These are phyloP conservation scores for Arabidopsis lyrata DNA, from an alignment of 441 rosid species.

Conservation along the genomic window DNA sequence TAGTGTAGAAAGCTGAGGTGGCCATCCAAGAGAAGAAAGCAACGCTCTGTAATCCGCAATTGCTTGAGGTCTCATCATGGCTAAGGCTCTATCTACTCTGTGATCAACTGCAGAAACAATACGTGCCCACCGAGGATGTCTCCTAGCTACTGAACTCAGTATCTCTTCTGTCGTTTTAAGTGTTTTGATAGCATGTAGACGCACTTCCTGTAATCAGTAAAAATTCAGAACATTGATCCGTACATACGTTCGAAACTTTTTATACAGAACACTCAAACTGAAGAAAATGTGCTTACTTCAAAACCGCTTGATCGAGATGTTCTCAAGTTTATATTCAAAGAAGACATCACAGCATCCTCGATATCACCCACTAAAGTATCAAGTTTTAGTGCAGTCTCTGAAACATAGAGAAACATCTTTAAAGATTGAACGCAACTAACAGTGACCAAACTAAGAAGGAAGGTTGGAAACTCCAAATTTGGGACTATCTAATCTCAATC, in stretches of 20 bases:
- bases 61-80: slow-evolving; percentile 89
- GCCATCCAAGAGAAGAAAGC: slow-evolving; percentile 91
- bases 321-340: slow-evolving; percentile 63
- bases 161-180: slow-evolving; percentile 72
- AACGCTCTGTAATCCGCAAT: slow-evolving; percentile 85
- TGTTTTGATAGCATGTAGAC: slow-evolving; percentile 62
- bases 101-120: slow-evolving; percentile 89
- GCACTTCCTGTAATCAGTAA: slow-evolving; percentile 59
- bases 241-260: not conserved
- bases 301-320: slow-evolving; percentile 53
- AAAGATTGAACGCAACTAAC: not conserved
- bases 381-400: slow-evolving; percentile 90
- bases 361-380: slow-evolving; percentile 85
- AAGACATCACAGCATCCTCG: slow-evolving; percentile 86
- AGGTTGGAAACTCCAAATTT: not conserved
- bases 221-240: not conserved
- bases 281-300: slow-evolving; percentile 64
- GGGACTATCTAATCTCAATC: not conserved
- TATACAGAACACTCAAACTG: not conserved
- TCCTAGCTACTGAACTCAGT: slow-evolving; percentile 62
- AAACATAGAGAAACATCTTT: slow-evolving; percentile 39
- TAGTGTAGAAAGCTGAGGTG: slow-evolving; percentile 74
- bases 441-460: slow-evolving; percentile 4
- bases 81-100: slow-evolving; percentile 90
- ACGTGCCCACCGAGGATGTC: slow-evolving; percentile 74